Base-by-base conservation (phyloP, 2,329 filamentous ascomycete genomes). In the Ceratocystis papillata region DNA sequence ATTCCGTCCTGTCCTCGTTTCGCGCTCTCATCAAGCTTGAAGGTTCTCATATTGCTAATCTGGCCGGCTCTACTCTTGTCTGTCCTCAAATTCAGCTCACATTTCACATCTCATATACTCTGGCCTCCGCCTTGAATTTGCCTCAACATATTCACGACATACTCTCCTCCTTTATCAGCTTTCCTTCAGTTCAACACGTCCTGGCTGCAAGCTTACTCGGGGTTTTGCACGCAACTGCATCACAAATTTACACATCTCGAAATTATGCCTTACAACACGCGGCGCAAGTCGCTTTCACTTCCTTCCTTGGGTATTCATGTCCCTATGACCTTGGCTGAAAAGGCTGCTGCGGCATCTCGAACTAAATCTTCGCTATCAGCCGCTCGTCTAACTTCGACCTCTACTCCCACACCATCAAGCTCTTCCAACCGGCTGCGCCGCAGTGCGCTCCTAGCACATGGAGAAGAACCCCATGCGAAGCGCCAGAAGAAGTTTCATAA, bases 201-300 rank as follows among this genome's bases (percentile, higher is more conserved):
- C 15, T 10, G 20, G 22, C 20, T 61, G 20, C n/a, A 20, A 41
- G 53, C 60, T 64, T 28, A 62, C 67, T 69, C 48, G 60, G 45
- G 67, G 69, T 59, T 65, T 67, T 69, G 55, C 63, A 71, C 57
- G 22, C 59, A 53, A 22, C 50, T 55, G 7, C 22, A n/a, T 62
- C 70, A 71, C 62, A 69, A 25, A 25, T 15, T 15, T 15, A 5
- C 20, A 6, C 2, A 7, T 15, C 48, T 53, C 48, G 4, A 25
- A 22, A 53, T 25, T 2, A 96, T 96, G 90, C 88, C 88, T 74
- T 96, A 96, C 82, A 96, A 96, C 77, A 97, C 93, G 71, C 89
- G 93, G 78, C 87, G 92, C 77, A 97, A 97, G 81, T 96, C 91
- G 74, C 80, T 99, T 71, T 96, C 92, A 69, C 81, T 97, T 73